Evolutionary conservation across 495 filamentous ascomycete genomes (phyloP).

Genomic region (Penicillium malachiteum): DNA sequence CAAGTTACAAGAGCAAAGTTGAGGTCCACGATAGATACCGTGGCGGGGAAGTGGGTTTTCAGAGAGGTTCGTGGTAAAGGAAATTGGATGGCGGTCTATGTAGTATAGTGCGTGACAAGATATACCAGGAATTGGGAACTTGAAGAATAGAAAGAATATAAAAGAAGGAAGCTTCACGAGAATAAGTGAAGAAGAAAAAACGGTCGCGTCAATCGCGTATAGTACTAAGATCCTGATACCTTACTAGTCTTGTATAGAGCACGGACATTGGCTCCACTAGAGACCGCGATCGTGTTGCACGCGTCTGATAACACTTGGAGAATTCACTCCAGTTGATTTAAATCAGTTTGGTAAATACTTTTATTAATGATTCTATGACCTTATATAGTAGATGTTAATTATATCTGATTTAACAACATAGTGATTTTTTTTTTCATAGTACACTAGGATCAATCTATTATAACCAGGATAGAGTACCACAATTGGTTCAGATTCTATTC

Average conservation of each 20-base stretch:
- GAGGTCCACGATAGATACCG: not conserved
- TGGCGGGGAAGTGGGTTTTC: slow-evolving; percentile 14
- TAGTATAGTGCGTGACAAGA: not conserved
- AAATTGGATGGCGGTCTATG: not conserved
- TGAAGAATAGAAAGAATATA: slow-evolving; percentile 1
- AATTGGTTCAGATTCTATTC: too few relatives aligned
- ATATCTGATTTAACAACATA: too few relatives aligned
- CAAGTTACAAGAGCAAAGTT: slow-evolving; percentile 7
- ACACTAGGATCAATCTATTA: too few relatives aligned
- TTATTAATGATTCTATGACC: too few relatives aligned
- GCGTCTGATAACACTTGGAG: slow-evolving; percentile 16
- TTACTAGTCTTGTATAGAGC: slow-evolving; percentile 34
- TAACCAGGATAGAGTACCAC: too few relatives aligned
- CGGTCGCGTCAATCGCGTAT: slow-evolving; percentile 35
- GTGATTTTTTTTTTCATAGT: too few relatives aligned
- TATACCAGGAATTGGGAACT: not conserved
- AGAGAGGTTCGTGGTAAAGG: too few relatives aligned
- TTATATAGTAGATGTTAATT: too few relatives aligned
- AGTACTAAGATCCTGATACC: slow-evolving; percentile 14
- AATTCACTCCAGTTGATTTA: too few relatives aligned
- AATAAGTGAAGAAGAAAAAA: slow-evolving; percentile 12
- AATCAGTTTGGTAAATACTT: too few relatives aligned
- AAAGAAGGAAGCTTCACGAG: slow-evolving; percentile 5
- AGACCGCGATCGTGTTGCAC: slow-evolving; percentile 25
- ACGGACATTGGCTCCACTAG: slow-evolving; percentile 27